Evolutionary conservation across 495 filamentous ascomycete genomes (phyloP), one percentile per base, ranked within the genome.

Genomic region (Viridothelium virens): DNA sequence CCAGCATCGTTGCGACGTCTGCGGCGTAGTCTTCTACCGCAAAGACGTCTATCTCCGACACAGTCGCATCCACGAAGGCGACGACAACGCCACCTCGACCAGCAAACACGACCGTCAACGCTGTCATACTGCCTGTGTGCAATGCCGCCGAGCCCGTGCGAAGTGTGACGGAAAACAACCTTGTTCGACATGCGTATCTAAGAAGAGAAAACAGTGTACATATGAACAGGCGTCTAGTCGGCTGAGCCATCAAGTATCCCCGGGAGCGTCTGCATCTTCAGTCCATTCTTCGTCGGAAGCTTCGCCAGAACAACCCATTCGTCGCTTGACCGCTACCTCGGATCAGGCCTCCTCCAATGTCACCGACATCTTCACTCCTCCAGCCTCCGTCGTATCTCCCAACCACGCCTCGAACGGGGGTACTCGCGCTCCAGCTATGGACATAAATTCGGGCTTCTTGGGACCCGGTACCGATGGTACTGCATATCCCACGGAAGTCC

Each of bases 151-250:
- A 7, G 53, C 53, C 11, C 53, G 53, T 31, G 53, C 53, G 25
- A 59, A 59, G 53, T 59, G 53, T 31, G 53, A 59, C 53, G 53
- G 53, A 2, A 59, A 59, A 59, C 53, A 59, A 31, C 53, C 53
- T 18, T 59, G 53, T 59, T 59, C 53, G 11, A 59, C 53, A 9
- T 59, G 53, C 53, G 5, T 59, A 4, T 18, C 53, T 5, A 59
- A 59, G 31, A 59, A 59, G 31, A 59, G 53, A 31, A 59, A 59
- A 18, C 53, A 59, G 53, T 59, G 53, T 14, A 59, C 53, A 36
- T 59, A 59, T 36, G 53, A 59, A 59, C 53, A 59, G 53, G 53
- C 53, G 3, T n/a, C 53, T 1, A 59, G 53, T 36, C 53, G 53
- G 3, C 31, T 59, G 25, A 59, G 53, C 53, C 53, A 59, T 14